phyloP scores from a whole-genome alignment of 2,329 filamentous ascomycete species.

The Aspergillus latus region DNA sequence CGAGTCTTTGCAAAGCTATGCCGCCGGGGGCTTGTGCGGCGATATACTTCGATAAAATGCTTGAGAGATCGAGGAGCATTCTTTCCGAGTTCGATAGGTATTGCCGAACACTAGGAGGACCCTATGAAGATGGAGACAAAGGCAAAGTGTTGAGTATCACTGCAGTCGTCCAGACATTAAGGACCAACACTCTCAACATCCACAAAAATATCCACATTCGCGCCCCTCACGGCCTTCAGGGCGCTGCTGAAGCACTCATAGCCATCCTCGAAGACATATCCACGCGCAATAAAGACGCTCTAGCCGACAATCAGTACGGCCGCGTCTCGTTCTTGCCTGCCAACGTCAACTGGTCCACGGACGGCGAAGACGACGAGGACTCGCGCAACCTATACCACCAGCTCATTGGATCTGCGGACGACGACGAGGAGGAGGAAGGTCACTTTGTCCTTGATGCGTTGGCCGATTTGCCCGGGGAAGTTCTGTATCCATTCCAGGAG shows the following conservation, averaged over 20 bases:
- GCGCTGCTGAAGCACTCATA: conserved; percentile 41
- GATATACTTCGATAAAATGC: conserved; percentile 47
- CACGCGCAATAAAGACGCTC: conserved; percentile 40
- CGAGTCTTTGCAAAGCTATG: conserved; percentile 44
- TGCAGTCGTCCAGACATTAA: conserved; percentile 35
- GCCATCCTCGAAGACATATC: conserved; percentile 39
- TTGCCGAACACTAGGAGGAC: conserved; percentile 28
- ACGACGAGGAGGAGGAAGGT: conserved; percentile 22
- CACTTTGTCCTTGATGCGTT: conserved; percentile 43
- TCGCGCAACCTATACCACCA: conserved; percentile 45
- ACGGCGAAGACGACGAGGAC: conserved; percentile 38
- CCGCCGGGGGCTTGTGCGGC: conserved; percentile 42
- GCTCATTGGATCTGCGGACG: conserved; percentile 38
- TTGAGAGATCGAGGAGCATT: conserved; percentile 35
- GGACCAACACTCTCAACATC: conserved; percentile 31
- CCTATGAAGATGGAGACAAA: conserved; percentile 10
- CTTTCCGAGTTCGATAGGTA: conserved; percentile 43
- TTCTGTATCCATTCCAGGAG: conserved; percentile 32
- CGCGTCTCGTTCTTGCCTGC: conserved; percentile 26
- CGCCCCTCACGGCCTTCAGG: conserved; percentile 37
- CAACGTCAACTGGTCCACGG: neutral
- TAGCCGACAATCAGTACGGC: conserved; percentile 39
- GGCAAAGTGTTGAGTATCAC: conserved; percentile 26
- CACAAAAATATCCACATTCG: conserved; percentile 35
- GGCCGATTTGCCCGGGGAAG: conserved; percentile 32